phyloP scores from a whole-genome alignment of 805 yeast genomes.

The Cyberlindnera xishuangbannaensis region DNA sequence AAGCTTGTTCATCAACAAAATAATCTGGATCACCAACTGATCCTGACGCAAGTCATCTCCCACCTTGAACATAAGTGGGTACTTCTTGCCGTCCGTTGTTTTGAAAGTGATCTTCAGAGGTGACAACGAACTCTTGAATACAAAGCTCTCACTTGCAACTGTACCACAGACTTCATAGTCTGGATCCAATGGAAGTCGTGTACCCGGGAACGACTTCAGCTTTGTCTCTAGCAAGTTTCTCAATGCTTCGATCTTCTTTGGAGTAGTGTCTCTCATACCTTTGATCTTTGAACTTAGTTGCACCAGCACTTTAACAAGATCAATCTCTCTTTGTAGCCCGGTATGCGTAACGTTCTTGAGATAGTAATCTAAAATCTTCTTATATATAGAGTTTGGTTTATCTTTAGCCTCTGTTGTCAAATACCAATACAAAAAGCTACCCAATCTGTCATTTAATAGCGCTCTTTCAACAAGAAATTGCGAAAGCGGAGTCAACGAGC shows the following conservation, averaged over 20 bases:
- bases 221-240: conserved; percentile 37
- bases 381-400: conserved; percentile 38
- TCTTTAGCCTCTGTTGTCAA: conserved; percentile 84
- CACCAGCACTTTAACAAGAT: conserved; percentile 61
- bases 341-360: conserved; percentile 28
- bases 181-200: conserved; percentile 82
- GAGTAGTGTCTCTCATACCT: conserved; percentile 66
- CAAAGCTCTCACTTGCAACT: conserved; percentile 71
- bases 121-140: conserved; percentile 85
- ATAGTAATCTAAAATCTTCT: conserved; percentile 43
- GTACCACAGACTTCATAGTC: conserved; percentile 67
- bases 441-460: conserved; percentile 55
- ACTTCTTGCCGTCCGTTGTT: conserved; percentile 45
- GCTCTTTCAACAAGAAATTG: conserved; percentile 73
- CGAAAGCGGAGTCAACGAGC: conserved; percentile 54
- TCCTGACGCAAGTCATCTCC: conserved; percentile 96
- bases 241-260: conserved; percentile 65
- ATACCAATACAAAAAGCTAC: conserved; percentile 88
- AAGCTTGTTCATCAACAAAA: conserved; percentile 83
- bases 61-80: conserved; percentile 85
- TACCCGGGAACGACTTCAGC: conserved; percentile 44
- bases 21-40: conserved; percentile 92
- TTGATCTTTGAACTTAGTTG: conserved; percentile 61
- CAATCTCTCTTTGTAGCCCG: conserved; percentile 52
- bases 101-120: conserved; percentile 81